These are phyloP conservation scores for Phytophthora capsici DNA, from an alignment of 352 stramenopile species.

Conservation along the genomic window DNA sequence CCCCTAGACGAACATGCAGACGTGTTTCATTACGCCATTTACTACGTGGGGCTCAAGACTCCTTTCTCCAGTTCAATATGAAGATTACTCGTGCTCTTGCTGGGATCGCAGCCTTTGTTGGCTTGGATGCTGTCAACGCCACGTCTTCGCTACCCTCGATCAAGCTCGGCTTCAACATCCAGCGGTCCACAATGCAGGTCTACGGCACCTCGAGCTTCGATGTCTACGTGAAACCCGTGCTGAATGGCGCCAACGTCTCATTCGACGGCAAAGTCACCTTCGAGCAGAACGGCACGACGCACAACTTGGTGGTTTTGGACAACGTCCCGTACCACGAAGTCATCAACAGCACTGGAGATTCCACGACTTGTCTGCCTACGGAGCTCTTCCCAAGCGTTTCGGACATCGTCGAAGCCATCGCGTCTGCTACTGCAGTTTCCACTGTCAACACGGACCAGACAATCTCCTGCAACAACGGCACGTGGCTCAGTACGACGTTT, in stretches of 20 bases:
- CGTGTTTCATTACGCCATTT: conserved; percentile 20
- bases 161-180: conserved; percentile 52
- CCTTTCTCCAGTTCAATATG: conserved; percentile 12
- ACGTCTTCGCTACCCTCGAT: conserved; percentile 37
- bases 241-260: conserved; percentile 27
- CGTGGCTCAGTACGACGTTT: conserved; percentile 52
- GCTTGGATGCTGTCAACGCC: conserved; percentile 20
- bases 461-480: conserved; percentile 48
- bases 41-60: conserved; percentile 14
- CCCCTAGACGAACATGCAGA: background rate
- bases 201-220: conserved; percentile 53
- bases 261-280: conserved; percentile 56
- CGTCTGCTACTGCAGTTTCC: conserved; percentile 38
- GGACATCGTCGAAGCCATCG: conserved; percentile 42
- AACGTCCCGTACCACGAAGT: conserved; percentile 42
- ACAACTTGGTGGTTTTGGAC: conserved; percentile 54
- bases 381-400: conserved; percentile 38
- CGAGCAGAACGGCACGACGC: conserved; percentile 38
- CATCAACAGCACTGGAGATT: conserved; percentile 21
- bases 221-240: conserved; percentile 48
- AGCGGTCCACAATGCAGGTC: conserved; percentile 58
- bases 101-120: background rate
- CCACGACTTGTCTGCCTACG: conserved; percentile 34
- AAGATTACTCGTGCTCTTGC: conserved; percentile 6
- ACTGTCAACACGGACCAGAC: conserved; percentile 42